phyloP scores from a whole-genome alignment of 2,329 filamentous ascomycete genomes.

The Waltergamsia citrina region DNA sequence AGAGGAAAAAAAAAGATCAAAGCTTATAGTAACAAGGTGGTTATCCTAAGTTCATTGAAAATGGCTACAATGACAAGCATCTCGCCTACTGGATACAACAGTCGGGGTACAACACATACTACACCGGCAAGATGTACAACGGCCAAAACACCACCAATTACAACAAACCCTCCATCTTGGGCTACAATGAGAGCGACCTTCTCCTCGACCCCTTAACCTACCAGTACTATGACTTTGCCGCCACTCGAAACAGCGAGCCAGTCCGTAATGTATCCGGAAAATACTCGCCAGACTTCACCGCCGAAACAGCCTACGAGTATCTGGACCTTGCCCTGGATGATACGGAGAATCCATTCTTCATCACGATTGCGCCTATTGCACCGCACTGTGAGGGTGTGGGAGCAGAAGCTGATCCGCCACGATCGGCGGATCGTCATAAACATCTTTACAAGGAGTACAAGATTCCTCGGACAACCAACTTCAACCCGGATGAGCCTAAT shows the following conservation, averaged over 20 bases:
- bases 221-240: constrained; percentile 55
- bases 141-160: constrained; percentile 37
- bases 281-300: constrained; percentile 43
- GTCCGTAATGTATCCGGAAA: constrained; percentile 42
- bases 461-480: constrained; percentile 49
- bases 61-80: constrained; percentile 37
- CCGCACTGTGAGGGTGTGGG: constrained; percentile 20
- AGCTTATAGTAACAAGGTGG: constrained; percentile 8
- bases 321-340: constrained; percentile 38
- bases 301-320: constrained; percentile 38
- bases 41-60: constrained; percentile 39
- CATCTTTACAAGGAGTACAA: constrained; percentile 48
- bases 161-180: constrained; percentile 38
- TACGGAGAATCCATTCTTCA: constrained; percentile 43
- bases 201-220: constrained; percentile 60
- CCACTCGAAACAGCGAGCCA: constrained; percentile 46
- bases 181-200: constrained; percentile 46
- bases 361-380: constrained; percentile 38
- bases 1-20: not conserved
- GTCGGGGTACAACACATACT: constrained; percentile 41
- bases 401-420: constrained; percentile 1
- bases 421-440: constrained; percentile 40
- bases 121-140: constrained; percentile 45
- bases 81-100: constrained; percentile 40
- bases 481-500: constrained; percentile 43